Percentiles rank a stretch among this genome's conserved stretches.
phyloP scores from a whole-genome alignment of 192 early-diverging fungal genomes.

The Coemansia sp. region DNA sequence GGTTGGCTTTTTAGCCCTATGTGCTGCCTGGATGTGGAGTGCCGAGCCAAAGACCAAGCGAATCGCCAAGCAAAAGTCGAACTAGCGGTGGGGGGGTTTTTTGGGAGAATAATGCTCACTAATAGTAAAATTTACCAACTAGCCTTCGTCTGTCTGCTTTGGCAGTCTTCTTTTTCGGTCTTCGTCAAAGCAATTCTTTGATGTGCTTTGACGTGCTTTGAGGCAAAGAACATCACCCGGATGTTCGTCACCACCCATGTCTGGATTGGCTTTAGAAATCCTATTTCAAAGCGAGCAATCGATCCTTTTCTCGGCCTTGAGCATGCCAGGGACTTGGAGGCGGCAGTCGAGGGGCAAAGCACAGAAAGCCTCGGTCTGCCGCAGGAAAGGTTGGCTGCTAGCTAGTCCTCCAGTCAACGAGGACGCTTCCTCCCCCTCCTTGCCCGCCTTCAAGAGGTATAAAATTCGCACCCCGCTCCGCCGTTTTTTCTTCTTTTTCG shows the following conservation, averaged over 20 bases:
- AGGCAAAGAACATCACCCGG: neutral
- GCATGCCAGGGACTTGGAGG: neutral
- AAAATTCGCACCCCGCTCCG: neutral
- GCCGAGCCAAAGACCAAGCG: conserved; percentile 30
- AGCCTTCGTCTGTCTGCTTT: neutral
- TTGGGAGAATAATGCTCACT: neutral
- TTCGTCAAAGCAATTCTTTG: neutral
- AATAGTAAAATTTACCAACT: neutral
- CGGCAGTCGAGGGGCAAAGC: neutral
- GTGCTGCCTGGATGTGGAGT: conserved; percentile 74
- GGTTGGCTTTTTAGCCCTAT: conserved; percentile 84
- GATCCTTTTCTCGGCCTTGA: neutral
- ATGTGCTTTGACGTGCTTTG: neutral
- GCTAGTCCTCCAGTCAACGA: neutral
- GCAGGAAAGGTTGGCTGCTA: neutral
- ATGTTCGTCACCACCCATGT: neutral
- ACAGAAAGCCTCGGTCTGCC: neutral
- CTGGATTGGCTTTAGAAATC: neutral
- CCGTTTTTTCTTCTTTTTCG: neutral
- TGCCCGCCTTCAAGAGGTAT: neutral
- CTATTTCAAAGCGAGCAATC: neutral
- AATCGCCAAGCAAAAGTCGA: conserved; percentile 12
- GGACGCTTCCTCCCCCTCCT: neutral
- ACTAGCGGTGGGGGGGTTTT: neutral
- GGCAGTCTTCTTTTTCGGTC: neutral